These are phyloP conservation scores for Calycina herbarum DNA, from an alignment of 2,329 filamentous ascomycete species.

Conservation along the genomic window DNA sequence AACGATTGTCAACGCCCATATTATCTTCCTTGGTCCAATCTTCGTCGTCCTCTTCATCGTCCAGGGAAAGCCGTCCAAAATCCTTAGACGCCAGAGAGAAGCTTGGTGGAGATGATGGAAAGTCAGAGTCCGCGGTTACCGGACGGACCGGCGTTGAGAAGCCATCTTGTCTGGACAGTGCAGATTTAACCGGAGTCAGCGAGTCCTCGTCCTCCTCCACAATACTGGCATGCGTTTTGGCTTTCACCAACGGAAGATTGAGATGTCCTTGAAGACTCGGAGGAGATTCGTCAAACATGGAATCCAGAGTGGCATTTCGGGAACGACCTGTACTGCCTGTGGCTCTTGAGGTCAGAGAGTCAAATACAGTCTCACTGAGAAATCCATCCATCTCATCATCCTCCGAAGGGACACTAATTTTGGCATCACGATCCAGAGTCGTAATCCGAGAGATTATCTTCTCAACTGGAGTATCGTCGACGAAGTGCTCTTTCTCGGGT, in stretches of 20 bases:
- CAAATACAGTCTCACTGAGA: conserved; percentile 74
- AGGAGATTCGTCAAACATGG: conserved; percentile 79
- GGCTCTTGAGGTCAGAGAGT: conserved; percentile 71
- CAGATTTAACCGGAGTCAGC: conserved; percentile 47
- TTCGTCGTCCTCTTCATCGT: conserved; percentile 64
- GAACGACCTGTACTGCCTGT: conserved; percentile 63
- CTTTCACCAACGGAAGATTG: conserved; percentile 46
- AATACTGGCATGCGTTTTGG: conserved; percentile 50
- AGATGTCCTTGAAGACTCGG: conserved; percentile 53
- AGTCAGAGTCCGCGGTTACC: conserved; percentile 23
- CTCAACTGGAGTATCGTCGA: not conserved
- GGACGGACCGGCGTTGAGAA: conserved; percentile 26
- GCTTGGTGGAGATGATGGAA: conserved; percentile 36
- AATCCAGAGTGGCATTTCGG: conserved; percentile 71
- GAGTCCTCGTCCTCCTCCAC: conserved; percentile 62
- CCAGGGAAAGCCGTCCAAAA: conserved; percentile 54
- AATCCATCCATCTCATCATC: conserved; percentile 73
- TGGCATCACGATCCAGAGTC: conserved; percentile 64
- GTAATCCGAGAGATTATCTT: not conserved
- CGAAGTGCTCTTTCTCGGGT: not conserved
- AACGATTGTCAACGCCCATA: conserved; percentile 52
- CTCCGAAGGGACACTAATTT: conserved; percentile 65
- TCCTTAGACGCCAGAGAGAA: conserved; percentile 40
- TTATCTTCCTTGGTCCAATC: conserved; percentile 60
- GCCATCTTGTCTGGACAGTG: conserved; percentile 23